Evolutionary conservation across 1,284 basidiomycete species (phyloP).

Genomic region (Apiotrichum domesticum): DNA sequence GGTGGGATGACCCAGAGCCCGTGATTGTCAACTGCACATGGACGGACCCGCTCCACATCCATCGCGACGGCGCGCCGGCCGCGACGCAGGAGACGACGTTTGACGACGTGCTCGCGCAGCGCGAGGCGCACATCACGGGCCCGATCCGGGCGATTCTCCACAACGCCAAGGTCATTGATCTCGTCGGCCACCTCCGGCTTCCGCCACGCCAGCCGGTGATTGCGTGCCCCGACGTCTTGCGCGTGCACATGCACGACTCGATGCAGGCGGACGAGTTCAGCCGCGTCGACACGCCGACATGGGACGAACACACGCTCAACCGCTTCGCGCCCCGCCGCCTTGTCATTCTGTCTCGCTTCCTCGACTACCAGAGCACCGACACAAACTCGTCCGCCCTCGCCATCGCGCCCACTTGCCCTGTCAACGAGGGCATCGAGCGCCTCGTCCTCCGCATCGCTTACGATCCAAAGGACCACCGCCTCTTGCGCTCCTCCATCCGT

Average conservation of each 20-base stretch:
- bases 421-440: neutral
- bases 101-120: neutral
- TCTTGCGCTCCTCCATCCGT: neutral
- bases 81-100: neutral
- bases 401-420: neutral
- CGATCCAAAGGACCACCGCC: neutral
- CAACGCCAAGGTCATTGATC: neutral
- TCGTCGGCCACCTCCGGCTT: neutral
- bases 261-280: neutral
- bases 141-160: neutral
- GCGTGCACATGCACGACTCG: neutral
- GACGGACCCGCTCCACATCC: neutral
- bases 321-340: neutral
- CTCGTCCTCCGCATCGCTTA: neutral
- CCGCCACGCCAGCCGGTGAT: neutral
- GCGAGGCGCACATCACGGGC: neutral
- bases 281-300: neutral
- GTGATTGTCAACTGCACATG: neutral
- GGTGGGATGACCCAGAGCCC: neutral
- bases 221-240: neutral
- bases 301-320: constrained; percentile 2
- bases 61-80: neutral
- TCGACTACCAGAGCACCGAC: neutral
- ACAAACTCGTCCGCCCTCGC: neutral
- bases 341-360: neutral